Base-by-base conservation (phyloP, 129 eudicot species). In the Flaveria robusta region DNA sequence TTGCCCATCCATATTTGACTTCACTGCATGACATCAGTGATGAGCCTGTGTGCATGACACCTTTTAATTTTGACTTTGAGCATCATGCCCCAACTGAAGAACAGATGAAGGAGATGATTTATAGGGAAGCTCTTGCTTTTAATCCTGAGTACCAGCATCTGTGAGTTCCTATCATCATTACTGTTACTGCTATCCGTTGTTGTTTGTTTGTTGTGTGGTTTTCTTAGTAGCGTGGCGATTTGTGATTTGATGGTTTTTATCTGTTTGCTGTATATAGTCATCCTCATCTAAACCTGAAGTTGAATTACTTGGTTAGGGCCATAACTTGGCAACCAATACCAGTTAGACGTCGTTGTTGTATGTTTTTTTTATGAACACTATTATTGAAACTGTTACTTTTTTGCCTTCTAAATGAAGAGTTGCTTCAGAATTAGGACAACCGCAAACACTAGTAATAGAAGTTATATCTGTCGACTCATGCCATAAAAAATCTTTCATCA, bases 61-160 rank as follows among this genome's bases (percentile, higher is more conserved):
- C 96, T 13, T 91, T 91, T 73, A 85, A 77, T 87, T 89, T 89
- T 42, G 97, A 89, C 75, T 91, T 91, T 77, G 96, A 89, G 84
- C 90, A 89, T 84, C 91, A 91, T 69, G 92, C 92, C 31, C 82
- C 89, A 73, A 65, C 83, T 11, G 97, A 89, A 76, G 97, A 88
- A 79, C 92, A 91, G 76, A 89, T 89, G 92, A 91, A 85, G 86
- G 97, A 91, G 86, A 85, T 91, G 58, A 89, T 91, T 72, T 89
- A 91, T 68, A 80, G 86, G 81, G 97, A 91, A 77, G 88, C 92
- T 62, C 86, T 91, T 7, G 96, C 96, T 55, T 89, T 91, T 60
- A 91, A 91, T 78, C 96, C 95, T 1, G 92, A 91, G 72, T 85
- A 88, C 66, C 90, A 76, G 65, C 86, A 83, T 60, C 74, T 82